Conservation (phyloP, 73 alveolate genomes). For the Tetrahymena elliotti region DNA sequence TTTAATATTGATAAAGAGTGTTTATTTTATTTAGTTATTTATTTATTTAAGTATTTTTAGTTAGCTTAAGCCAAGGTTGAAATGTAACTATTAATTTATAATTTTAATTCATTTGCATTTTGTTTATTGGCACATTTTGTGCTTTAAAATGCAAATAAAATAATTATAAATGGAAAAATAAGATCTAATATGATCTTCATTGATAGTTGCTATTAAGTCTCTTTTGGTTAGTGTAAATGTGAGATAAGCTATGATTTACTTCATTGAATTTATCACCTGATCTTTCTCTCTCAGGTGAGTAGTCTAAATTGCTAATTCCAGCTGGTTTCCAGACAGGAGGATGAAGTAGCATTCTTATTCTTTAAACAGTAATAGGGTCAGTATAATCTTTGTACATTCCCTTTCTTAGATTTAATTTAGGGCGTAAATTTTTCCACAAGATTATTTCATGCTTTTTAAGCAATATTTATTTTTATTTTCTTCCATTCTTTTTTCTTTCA, state of each 20-base stretch:
- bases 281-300: neutral
- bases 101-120: too few relatives aligned
- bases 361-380: neutral
- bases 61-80: too few relatives aligned
- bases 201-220: neutral
- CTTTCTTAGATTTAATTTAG: neutral
- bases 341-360: neutral
- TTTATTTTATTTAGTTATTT: too few relatives aligned
- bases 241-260: neutral
- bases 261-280: neutral
- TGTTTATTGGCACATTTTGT: neutral
- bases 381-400: neutral
- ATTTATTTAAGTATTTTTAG: neutral
- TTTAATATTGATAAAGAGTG: neutral
- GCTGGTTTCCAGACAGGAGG: neutral
- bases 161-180: neutral
- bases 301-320: neutral
- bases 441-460: neutral
- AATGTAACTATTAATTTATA: too few relatives aligned
- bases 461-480: neutral
- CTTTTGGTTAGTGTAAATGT: neutral
- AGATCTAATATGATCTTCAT: neutral
- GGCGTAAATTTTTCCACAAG: neutral
- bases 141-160: neutral
- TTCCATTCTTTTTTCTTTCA: neutral